These are phyloP conservation scores for Penicillium malachiteum DNA, from an alignment of 495 filamentous ascomycete species.

Conservation along the genomic window DNA sequence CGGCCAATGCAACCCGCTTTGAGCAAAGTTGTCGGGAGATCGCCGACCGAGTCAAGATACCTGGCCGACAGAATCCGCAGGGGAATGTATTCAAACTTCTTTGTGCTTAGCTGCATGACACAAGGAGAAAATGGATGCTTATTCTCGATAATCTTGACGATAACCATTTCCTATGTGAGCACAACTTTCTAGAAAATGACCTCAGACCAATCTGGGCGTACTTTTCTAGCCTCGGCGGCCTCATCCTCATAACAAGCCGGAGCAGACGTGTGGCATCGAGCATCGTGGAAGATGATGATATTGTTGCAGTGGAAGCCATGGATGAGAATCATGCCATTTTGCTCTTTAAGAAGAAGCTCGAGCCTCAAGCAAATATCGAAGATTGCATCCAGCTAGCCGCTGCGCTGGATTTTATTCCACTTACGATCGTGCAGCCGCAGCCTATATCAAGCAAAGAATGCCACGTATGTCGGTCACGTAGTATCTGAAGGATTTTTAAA, in stretches of 20 bases:
- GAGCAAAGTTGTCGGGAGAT: slow-evolving; percentile 40
- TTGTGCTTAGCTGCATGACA: slow-evolving; percentile 37
- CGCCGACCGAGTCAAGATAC: slow-evolving; percentile 34
- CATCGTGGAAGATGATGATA: slow-evolving; percentile 32
- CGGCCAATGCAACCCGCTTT: slow-evolving; percentile 36
- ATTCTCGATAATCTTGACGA: slow-evolving; percentile 18
- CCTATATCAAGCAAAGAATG: slow-evolving; percentile 1
- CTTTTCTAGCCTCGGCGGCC: not conserved
- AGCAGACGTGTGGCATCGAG: slow-evolving; percentile 20
- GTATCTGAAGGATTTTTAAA: not conserved
- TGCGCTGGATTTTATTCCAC: not conserved
- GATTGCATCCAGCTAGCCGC: not conserved
- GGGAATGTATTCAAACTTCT: slow-evolving; percentile 42
- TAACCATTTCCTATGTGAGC: slow-evolving; percentile 21
- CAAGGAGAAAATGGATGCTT: slow-evolving; percentile 15
- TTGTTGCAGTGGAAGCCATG: slow-evolving; percentile 41
- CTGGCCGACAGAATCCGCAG: slow-evolving; percentile 33
- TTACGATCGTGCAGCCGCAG: not conserved
- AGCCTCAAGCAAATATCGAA: not conserved
- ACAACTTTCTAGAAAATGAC: not conserved
- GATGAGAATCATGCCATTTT: slow-evolving; percentile 23
- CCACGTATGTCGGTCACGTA: not conserved
- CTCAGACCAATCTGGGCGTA: not conserved
- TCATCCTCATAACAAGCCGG: slow-evolving; percentile 39
- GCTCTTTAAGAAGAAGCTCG: slow-evolving; percentile 42